Evolutionary conservation across 2,329 filamentous ascomycete genomes (phyloP), one percentile per base, ranked within the genome.

Genomic region (Juglanconis sp.): DNA sequence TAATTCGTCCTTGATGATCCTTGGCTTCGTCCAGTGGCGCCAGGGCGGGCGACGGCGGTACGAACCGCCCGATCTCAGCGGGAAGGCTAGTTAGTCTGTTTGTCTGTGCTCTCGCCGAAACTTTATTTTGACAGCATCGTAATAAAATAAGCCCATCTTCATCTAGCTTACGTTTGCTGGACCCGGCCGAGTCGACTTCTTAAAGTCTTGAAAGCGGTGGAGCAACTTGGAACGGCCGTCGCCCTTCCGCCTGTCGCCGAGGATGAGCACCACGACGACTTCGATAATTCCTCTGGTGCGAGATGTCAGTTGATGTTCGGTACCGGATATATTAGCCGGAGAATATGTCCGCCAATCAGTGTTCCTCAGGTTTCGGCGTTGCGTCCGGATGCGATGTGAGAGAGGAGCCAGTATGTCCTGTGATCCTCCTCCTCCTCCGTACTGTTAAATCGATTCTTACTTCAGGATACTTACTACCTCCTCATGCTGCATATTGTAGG

Each of bases 381-480:
- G 38, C n/a, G 38, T 42, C 38, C 7, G 4, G 10, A 4, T 11
- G 11, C 38, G 38, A 47, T 47, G 15, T 1, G n/a, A 30, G 13
- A 24, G n/a, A 9, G n/a, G 5, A 47, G 4, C 8, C 9, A 47
- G 38, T 42, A 42, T 9, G 4, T 42, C 4, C 11, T 42, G 38
- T 15, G 4, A 10, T n/a, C n/a, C 38, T 13, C 38, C 38, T 42
- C n/a, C n/a, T 15, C 38, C 38, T 1, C n/a, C 10, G 10, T 42
- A 24, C 24, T 24, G 24, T 24, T 24, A 1, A 24, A 24, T 24
- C 24, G 24, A 24, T 24, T 24, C 24, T 24, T 24, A 24, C 24
- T 24, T 24, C 1, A 24, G 24, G 24, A 24, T 24, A 24, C 24
- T 24, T 24, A 24, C 24, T 59, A 76, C 74, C 57, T 66, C 75